phyloP scores from a whole-genome alignment of 352 stramenopile genomes.

The Pythium aristosporum region DNA sequence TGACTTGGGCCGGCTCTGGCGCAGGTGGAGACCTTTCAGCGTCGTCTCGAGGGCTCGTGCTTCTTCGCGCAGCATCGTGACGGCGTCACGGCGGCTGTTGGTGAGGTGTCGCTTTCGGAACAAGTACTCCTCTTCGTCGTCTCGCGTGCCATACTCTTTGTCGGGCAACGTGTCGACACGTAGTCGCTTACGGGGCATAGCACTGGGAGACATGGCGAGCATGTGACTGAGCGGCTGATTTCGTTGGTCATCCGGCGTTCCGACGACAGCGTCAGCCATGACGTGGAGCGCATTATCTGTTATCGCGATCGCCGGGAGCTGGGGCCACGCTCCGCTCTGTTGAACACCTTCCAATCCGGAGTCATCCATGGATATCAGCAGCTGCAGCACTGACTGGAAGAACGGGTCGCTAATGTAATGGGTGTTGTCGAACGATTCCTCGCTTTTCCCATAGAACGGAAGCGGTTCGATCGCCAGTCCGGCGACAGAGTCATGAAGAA shows the following conservation, averaged over 20 bases:
- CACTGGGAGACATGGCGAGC: slow-evolving; percentile 5
- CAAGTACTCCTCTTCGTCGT: slow-evolving; percentile 10
- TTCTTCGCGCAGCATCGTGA: slow-evolving; percentile 15
- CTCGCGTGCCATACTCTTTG: neutral
- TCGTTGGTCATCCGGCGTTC: slow-evolving; percentile 18
- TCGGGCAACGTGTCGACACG: slow-evolving; percentile 9
- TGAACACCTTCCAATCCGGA: neutral
- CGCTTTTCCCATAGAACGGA: slow-evolving; percentile 3
- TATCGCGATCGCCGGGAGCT: slow-evolving; percentile 15
- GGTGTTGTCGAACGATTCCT: neutral
- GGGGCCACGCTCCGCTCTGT: slow-evolving; percentile 1
- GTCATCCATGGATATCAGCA: slow-evolving; percentile 14
- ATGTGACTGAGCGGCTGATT: neutral
- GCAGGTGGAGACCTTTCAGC: slow-evolving; percentile 15
- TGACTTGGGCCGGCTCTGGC: slow-evolving; percentile 14
- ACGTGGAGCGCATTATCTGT: neutral
- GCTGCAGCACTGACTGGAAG: slow-evolving; percentile 17
- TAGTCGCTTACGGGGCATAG: slow-evolving; percentile 2
- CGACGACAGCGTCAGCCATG: neutral
- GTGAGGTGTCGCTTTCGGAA: slow-evolving; percentile 17
- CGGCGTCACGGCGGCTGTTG: slow-evolving; percentile 17
- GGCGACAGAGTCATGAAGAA: neutral
- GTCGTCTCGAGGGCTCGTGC: slow-evolving; percentile 18
- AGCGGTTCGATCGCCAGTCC: slow-evolving; percentile 1
- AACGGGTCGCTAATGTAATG: slow-evolving; percentile 10